Conservation (phyloP, 495 filamentous ascomycete species). For the Hypoxylon subgilvum region DNA sequence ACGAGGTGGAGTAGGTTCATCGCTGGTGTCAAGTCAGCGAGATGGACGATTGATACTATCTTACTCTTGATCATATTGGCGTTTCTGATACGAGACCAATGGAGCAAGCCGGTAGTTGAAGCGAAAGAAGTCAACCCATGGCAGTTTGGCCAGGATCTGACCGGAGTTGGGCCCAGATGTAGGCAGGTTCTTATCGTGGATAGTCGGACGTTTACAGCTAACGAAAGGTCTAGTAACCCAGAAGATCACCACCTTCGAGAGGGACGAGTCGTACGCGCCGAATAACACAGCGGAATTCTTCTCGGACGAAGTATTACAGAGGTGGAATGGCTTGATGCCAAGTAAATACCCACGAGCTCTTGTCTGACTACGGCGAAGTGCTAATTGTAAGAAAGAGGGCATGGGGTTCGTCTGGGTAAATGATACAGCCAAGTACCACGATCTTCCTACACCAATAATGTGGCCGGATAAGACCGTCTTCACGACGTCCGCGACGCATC, state of each 20-base stretch:
- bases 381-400: constrained; percentile 39
- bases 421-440: constrained; percentile 51
- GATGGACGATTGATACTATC: constrained; percentile 46
- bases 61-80: constrained; percentile 45
- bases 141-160: constrained; percentile 51
- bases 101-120: constrained; percentile 19
- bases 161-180: constrained; percentile 48
- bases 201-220: not conserved
- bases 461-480: constrained; percentile 58
- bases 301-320: constrained; percentile 46
- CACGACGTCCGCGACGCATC: constrained; percentile 54
- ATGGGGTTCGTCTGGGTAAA: constrained; percentile 58
- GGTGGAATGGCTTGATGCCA: constrained; percentile 55
- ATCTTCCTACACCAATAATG: constrained; percentile 52
- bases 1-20: constrained; percentile 21
- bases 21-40: constrained; percentile 27
- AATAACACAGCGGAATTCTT: constrained; percentile 56
- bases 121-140: constrained; percentile 39
- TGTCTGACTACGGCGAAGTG: not conserved
- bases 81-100: constrained; percentile 44
- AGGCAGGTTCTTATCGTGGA: not conserved
- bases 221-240: constrained; percentile 44
- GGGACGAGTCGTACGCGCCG: constrained; percentile 53
- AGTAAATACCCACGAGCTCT: constrained; percentile 27
- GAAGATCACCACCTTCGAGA: constrained; percentile 50